Evolutionary conservation across 306 rosid species (phyloP), one percentile per base, ranked within the genome.

Genomic region (Lathyrus oleraceus): DNA sequence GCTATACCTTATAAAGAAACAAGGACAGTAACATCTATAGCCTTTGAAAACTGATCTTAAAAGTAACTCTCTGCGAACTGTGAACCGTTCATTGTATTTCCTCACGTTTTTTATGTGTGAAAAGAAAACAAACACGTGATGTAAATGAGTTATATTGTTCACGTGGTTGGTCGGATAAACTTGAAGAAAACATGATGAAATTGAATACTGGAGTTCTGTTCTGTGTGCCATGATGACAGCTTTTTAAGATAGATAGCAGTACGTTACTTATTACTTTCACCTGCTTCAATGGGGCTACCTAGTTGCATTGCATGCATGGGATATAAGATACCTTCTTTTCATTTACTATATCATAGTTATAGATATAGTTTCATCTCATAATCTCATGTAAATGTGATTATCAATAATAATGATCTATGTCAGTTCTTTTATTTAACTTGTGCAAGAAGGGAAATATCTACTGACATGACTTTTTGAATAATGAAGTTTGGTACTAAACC

Each of bases 21-120:
- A 70, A 64, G 77, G 79, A 70, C 72, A 57, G 12, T 78, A 58
- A 42, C 49, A 56, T 68, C 67, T 76, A 35, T 35, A 17, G 78
- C 43, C 62, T 76, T 73, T 78, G 71, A 60, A 61, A 61, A 73
- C 57, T 64, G 36, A 53, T 35, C 39, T 17, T 35, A 43, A 62
- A 54, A 67, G 65, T 48, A 75, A 61, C 40, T 65, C 35, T 65
- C 16, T 25, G 16, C 10, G 23, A 48, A 44, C 15, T 53, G 30
- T 21, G 60, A 53, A 38, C 84, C 85, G 44, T 76, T 86, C 75
- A 43, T 72, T 81, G 4, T 40, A 78, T 85, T 82, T 53, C 13
- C 44, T 66, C 96, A 89, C 96, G 64, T 85, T 79, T 85, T 85
- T 76, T 61, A 43, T 74, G 81, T 85, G 89, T 15, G 58, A 38